Conservation (phyloP, 768 basidiomycete genomes). For the Gymnopilus junonius region DNA sequence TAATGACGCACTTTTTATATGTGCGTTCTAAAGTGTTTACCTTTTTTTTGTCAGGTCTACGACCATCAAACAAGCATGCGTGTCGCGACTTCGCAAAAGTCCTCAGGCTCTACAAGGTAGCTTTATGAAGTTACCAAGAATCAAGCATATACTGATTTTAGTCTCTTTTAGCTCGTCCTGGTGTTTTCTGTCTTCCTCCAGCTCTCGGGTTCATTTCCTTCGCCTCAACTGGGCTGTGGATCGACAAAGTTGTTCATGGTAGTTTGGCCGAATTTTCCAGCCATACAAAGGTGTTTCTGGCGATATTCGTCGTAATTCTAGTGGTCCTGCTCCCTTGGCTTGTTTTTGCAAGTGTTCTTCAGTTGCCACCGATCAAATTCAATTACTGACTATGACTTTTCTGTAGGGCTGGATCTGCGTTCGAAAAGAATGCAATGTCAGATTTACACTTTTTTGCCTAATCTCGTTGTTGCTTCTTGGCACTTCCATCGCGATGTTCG, state of each 20-base stretch:
- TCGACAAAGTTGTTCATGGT: constrained; percentile 46
- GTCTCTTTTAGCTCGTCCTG: constrained; percentile 42
- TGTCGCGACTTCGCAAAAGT: constrained; percentile 51
- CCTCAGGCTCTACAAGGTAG: constrained; percentile 52
- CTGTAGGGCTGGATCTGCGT: constrained; percentile 53
- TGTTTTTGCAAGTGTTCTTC: constrained; percentile 32
- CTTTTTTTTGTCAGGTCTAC: constrained; percentile 42
- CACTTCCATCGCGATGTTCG: constrained; percentile 48
- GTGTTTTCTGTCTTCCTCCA: constrained; percentile 53
- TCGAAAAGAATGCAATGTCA: constrained; percentile 43
- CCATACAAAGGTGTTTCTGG: constrained; percentile 41
- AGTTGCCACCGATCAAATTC: neutral
- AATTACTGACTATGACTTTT: neutral
- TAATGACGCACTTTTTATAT: neutral
- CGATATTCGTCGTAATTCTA: constrained; percentile 41
- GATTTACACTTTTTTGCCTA: constrained; percentile 42
- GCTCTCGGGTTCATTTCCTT: constrained; percentile 54
- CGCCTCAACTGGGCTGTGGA: constrained; percentile 52
- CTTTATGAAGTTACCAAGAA: neutral
- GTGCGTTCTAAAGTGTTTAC: neutral
- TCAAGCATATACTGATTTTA: neutral
- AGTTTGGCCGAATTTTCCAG: constrained; percentile 34
- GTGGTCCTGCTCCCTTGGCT: constrained; percentile 53
- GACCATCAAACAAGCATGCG: constrained; percentile 48
- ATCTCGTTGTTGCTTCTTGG: constrained; percentile 42